Evolutionary conservation across 768 basidiomycete species (phyloP).

Genomic region (Suillus americanus): DNA sequence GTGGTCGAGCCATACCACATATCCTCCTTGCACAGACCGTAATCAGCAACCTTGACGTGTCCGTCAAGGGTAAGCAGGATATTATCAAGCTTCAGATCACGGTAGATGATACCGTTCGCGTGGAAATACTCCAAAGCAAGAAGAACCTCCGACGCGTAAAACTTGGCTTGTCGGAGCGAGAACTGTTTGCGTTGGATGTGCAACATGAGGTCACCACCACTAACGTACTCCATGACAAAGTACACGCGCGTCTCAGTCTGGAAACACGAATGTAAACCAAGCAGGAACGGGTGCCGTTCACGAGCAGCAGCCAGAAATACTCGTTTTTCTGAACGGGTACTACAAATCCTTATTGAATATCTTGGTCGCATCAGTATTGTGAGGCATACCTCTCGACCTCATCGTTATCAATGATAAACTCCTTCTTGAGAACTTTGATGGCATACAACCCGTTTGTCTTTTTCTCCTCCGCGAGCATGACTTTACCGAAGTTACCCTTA

Average conservation of each 20-base stretch:
- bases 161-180: conserved; percentile 97
- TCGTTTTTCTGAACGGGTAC: conserved; percentile 98
- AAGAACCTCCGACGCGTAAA: conserved; percentile 96
- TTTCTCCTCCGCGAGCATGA: conserved; percentile 99
- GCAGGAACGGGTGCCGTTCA: conserved; percentile 95
- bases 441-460: conserved; percentile 83
- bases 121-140: conserved; percentile 98
- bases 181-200: conserved; percentile 99
- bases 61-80: conserved; percentile 96
- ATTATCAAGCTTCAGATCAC: conserved; percentile 97
- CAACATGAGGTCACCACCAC: conserved; percentile 98
- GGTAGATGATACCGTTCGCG: conserved; percentile 97
- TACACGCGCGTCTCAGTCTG: conserved; percentile 99
- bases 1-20: conserved; percentile 98
- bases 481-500: conserved; percentile 99
- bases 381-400: conserved; percentile 90
- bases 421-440: conserved; percentile 99
- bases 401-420: conserved; percentile 99
- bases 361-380: conserved; percentile 1
- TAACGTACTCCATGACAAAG: conserved; percentile 99
- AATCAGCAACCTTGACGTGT: conserved; percentile 98
- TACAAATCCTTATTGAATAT: conserved; percentile 32
- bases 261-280: conserved; percentile 98
- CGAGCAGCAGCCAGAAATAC: conserved; percentile 97
- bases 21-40: conserved; percentile 98